These are phyloP conservation scores for Nemania sp. DNA, from an alignment of 2,329 filamentous ascomycete species.

Conservation along the genomic window DNA sequence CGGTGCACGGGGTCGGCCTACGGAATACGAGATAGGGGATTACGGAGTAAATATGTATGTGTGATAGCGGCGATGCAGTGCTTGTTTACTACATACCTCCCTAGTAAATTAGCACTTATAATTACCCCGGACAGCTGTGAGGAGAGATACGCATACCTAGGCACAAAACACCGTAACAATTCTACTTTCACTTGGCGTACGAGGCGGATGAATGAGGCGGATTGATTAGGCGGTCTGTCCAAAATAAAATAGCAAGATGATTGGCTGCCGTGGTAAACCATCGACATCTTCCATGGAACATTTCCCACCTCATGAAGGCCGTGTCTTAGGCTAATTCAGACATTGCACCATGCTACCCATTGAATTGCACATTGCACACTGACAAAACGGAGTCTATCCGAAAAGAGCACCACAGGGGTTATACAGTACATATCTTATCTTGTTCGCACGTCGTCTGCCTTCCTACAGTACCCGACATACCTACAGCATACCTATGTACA, in stretches of 20 bases:
- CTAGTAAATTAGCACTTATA: too few species aligned
- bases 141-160: too few species aligned
- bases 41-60: not conserved
- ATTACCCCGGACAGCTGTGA: too few species aligned
- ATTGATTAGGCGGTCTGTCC: not conserved
- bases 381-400: not conserved
- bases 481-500: too few species aligned
- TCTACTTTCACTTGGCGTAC: not conserved
- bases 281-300: not conserved
- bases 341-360: too few species aligned
- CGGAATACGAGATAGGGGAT: not conserved
- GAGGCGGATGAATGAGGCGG: not conserved
- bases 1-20: not conserved
- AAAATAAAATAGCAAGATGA: not conserved
- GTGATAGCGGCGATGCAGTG: too few species aligned
- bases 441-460: not conserved
- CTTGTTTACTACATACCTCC: too few species aligned
- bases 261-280: not conserved
- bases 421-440: not conserved
- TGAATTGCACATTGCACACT: not conserved
- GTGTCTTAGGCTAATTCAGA: constrained; percentile 1
- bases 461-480: too few species aligned
- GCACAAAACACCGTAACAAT: too few species aligned
- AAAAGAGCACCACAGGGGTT: constrained; percentile 3
- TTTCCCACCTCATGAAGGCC: not conserved